These are phyloP conservation scores for Podospora appendiculata DNA, from an alignment of 495 filamentous ascomycete genomes.

Conservation along the genomic window DNA sequence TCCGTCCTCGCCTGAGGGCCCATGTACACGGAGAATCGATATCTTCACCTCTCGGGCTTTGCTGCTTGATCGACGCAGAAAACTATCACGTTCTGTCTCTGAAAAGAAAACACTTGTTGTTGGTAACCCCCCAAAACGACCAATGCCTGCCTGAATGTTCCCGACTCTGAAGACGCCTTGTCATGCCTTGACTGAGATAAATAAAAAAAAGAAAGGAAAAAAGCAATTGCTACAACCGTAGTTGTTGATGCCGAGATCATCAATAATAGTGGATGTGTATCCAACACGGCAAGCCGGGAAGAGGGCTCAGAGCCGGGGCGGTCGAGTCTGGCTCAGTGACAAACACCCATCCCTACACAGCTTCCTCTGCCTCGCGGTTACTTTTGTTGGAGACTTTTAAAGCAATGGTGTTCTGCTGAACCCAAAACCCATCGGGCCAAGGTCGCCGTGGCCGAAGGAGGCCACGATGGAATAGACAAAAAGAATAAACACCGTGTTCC, in stretches of 20 bases:
- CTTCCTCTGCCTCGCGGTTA: not conserved
- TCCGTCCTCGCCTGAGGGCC: too few relatives aligned
- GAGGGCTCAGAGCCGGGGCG: not conserved
- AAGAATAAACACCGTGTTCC: slow-evolving; percentile 4
- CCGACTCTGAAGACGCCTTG: slow-evolving; percentile 3
- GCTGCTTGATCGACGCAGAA: too few relatives aligned
- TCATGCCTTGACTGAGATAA: slow-evolving; percentile 2
- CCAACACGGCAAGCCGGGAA: slow-evolving; percentile 1
- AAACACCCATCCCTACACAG: not conserved
- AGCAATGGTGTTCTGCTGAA: not conserved
- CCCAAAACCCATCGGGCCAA: not conserved
- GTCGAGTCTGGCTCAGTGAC: not conserved
- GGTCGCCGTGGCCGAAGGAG: not conserved
- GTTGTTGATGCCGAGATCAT: not conserved
- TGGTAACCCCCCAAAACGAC: not conserved
- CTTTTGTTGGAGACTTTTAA: not conserved
- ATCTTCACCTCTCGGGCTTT: too few relatives aligned
- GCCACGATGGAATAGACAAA: not conserved
- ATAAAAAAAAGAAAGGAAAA: not conserved
- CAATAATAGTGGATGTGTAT: not conserved
- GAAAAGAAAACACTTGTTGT: not conserved
- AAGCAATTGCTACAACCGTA: not conserved
- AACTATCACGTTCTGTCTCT: not conserved
- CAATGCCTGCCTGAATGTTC: not conserved
- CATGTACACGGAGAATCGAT: too few relatives aligned